Conservation (phyloP, 306 rosid species). For the Crotalaria pallida region DNA sequence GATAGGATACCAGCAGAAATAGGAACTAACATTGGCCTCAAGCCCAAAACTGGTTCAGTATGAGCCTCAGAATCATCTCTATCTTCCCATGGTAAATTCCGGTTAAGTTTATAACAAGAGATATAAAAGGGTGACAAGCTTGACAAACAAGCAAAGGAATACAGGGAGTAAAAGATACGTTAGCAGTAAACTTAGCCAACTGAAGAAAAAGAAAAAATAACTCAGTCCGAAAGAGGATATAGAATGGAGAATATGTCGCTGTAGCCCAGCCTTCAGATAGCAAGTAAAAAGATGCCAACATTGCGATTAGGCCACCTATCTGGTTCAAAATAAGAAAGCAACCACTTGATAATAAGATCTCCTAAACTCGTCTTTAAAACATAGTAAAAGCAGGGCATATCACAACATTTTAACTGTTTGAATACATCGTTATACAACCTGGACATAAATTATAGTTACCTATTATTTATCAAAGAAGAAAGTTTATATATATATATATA, state of each 20-base stretch:
- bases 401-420: neutral
- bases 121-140: neutral
- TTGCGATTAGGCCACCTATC: slow-evolving; percentile 94
- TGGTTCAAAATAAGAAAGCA: slow-evolving; percentile 44
- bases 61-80: slow-evolving; percentile 50
- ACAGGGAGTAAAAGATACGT: neutral
- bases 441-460: neutral
- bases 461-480: neutral
- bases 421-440: neutral
- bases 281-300: slow-evolving; percentile 78
- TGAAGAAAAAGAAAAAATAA: slow-evolving; percentile 19
- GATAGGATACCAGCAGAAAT: slow-evolving; percentile 84
- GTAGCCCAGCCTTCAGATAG: slow-evolving; percentile 96
- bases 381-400: neutral
- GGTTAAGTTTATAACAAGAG: slow-evolving; percentile 59
- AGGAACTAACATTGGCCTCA: slow-evolving; percentile 72
- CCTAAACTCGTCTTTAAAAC: slow-evolving; percentile 19
- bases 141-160: slow-evolving; percentile 7
- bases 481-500: no score
- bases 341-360: slow-evolving; percentile 19
- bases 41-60: slow-evolving; percentile 61
- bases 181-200: neutral
- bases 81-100: slow-evolving; percentile 68
- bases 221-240: slow-evolving; percentile 55
- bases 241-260: slow-evolving; percentile 75